These are phyloP conservation scores for Hura crepitans DNA, from an alignment of 441 rosid genomes.

Conservation along the genomic window DNA sequence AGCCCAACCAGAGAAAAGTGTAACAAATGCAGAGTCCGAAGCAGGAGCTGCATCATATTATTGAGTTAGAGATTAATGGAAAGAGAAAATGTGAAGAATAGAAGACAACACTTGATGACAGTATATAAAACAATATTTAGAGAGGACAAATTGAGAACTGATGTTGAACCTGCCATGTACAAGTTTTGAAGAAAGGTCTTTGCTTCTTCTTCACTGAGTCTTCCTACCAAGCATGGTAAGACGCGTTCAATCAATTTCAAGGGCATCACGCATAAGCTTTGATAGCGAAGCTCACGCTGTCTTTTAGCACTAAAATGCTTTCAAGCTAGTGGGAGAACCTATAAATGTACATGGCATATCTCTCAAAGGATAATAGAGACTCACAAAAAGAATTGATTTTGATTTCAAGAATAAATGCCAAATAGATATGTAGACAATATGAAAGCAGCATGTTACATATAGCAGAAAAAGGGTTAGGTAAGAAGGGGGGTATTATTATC, in stretches of 20 bases:
- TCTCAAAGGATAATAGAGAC: constrained; percentile 14
- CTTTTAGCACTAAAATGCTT: constrained; percentile 60
- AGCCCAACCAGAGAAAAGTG: constrained; percentile 77
- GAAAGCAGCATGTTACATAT: too few relatives aligned
- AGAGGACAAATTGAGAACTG: constrained; percentile 16
- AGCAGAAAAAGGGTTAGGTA: too few relatives aligned
- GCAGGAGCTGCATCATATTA: constrained; percentile 54
- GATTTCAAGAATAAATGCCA: constrained; percentile 12
- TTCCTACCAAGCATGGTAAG: constrained; percentile 68
- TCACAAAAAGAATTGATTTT: background rate
- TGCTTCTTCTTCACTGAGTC: constrained; percentile 55
- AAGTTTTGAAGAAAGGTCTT: constrained; percentile 57
- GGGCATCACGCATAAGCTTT: constrained; percentile 76
- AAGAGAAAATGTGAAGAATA: constrained; percentile 19
- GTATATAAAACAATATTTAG: constrained; percentile 7
- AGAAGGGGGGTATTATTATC: too few relatives aligned
- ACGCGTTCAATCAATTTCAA: constrained; percentile 67
- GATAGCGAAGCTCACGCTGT: constrained; percentile 71
- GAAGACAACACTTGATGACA: background rate
- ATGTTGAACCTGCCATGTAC: constrained; percentile 55
- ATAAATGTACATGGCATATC: constrained; percentile 19
- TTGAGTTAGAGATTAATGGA: constrained; percentile 22
- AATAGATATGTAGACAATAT: background rate
- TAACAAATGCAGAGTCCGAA: constrained; percentile 58
- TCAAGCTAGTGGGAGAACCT: constrained; percentile 82